These are phyloP conservation scores for Gillenia trifoliata DNA, from an alignment of 306 rosid species.

Conservation along the genomic window DNA sequence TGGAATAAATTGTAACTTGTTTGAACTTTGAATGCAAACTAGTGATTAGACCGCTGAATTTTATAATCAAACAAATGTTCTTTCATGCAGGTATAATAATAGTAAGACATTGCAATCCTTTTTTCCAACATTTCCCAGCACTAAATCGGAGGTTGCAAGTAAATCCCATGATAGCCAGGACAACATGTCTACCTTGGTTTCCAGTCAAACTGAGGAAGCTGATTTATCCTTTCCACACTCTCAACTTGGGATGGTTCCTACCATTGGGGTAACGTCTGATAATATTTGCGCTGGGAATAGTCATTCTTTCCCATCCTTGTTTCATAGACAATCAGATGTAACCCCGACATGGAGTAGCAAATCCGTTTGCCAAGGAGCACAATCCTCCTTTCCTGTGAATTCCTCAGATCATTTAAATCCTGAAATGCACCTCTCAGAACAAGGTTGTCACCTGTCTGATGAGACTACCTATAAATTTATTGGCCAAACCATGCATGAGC, in stretches of 20 bases:
- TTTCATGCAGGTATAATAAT: slow-evolving; percentile 50
- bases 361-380: slow-evolving; percentile 26
- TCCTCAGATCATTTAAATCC: slow-evolving; percentile 28
- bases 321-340: slow-evolving; percentile 23
- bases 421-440: slow-evolving; percentile 35
- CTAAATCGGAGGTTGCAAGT: slow-evolving; percentile 25
- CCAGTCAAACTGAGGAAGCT: slow-evolving; percentile 31
- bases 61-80: slow-evolving; percentile 9
- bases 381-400: slow-evolving; percentile 36
- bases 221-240: slow-evolving; percentile 21
- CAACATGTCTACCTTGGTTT: slow-evolving; percentile 9
- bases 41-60: slow-evolving; percentile 1
- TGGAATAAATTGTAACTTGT: not conserved
- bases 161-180: slow-evolving; percentile 30
- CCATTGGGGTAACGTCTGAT: slow-evolving; percentile 27
- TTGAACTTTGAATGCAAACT: not conserved
- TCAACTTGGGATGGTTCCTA: slow-evolving; percentile 32
- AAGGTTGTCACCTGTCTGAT: slow-evolving; percentile 26
- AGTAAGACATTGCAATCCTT: slow-evolving; percentile 33
- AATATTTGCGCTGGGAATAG: slow-evolving; percentile 15
- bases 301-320: slow-evolving; percentile 36
- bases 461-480: slow-evolving; percentile 21
- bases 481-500: slow-evolving; percentile 24
- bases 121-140: slow-evolving; percentile 20
- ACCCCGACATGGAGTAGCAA: slow-evolving; percentile 28